Evolutionary conservation across 768 basidiomycete species (phyloP), one percentile per base, ranked within the genome.

Genomic region (Crepidotus variabilis): DNA sequence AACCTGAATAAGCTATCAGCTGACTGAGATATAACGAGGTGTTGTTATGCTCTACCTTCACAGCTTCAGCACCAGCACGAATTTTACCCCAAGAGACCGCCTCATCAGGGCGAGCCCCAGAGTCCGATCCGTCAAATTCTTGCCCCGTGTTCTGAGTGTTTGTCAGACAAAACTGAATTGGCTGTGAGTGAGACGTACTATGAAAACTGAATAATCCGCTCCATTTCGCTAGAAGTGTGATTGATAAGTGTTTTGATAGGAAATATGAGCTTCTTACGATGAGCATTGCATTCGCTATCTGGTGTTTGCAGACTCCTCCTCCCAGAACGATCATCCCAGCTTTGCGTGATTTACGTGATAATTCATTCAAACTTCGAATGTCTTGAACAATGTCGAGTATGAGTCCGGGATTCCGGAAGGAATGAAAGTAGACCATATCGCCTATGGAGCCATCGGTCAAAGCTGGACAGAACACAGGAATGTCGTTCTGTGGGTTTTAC

Each of bases 1-100:
- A 6, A 96, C 90, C 82, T 83, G 34, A 28, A 11, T 36, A 11
- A 22, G 18, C 32, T 33, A 47, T 16, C 34, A 14, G 36, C 11
- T 3, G 2, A 23, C 21, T n/a, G 5, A 11, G 23, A 4, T 18
- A 28, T 3, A 28, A 2, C 6, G 35, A 18, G 13, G 32, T 50
- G 20, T 21, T 47, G 39, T 13, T 9, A 45, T 16, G 9, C 24
- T 52, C 16, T 61, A 90, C 93, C 79, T 96, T 93, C 6, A 94
- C 85, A 7, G 90, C 78, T 68, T 92, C 87, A 4, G 92, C 79
- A 8, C 86, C 87, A 11, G 89, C 87, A 34, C 93, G 83, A 60
- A 98, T 98, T 76, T 99, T 99, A 0, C 97, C 97, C 97, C 97
- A 99, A 2, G 92, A 94, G 22, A 99, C 85, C 1, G 97, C 97